Conservation (phyloP, 805 yeast species). For the Saccharomycopsis microspora region DNA sequence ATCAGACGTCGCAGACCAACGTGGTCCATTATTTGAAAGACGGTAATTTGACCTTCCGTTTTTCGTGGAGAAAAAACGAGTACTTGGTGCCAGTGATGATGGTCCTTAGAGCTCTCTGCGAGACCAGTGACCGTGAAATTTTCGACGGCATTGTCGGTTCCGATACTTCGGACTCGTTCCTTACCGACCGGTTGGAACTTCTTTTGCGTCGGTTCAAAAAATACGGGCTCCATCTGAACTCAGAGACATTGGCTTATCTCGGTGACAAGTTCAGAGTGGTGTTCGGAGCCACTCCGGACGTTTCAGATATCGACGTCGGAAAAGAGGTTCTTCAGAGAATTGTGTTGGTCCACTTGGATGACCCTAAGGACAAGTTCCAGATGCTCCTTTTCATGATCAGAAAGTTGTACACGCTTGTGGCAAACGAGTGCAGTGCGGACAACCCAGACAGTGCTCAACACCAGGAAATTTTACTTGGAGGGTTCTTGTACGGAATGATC, state of each 20-base stretch:
- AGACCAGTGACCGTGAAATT: constrained; percentile 88
- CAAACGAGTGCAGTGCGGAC: constrained; percentile 94
- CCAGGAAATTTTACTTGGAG: constrained; percentile 92
- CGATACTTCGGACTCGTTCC: constrained; percentile 77
- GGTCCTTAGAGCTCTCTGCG: constrained; percentile 82
- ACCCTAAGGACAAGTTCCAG: constrained; percentile 71
- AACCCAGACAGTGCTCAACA: constrained; percentile 99
- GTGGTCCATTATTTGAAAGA: constrained; percentile 93
- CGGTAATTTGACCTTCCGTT: constrained; percentile 93
- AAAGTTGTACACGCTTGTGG: constrained; percentile 87
- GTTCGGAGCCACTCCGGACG: constrained; percentile 79
- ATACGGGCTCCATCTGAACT: constrained; percentile 65
- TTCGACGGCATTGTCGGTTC: constrained; percentile 94
- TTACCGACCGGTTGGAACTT: constrained; percentile 95
- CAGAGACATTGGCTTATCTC: constrained; percentile 84
- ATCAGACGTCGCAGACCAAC: constrained; percentile 95
- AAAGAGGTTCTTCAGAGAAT: constrained; percentile 70
- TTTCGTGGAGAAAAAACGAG: constrained; percentile 95
- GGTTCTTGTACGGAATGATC: constrained; percentile 94
- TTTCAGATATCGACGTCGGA: constrained; percentile 85
- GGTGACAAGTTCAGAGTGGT: constrained; percentile 96
- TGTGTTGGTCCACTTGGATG: constrained; percentile 77
- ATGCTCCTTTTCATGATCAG: constrained; percentile 89
- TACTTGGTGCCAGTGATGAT: constrained; percentile 87
- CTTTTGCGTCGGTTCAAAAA: constrained; percentile 79